Evolutionary conservation across 257 asterid species (phyloP), one percentile per base, ranked within the genome.

Genomic region (Echium plantagineum): DNA sequence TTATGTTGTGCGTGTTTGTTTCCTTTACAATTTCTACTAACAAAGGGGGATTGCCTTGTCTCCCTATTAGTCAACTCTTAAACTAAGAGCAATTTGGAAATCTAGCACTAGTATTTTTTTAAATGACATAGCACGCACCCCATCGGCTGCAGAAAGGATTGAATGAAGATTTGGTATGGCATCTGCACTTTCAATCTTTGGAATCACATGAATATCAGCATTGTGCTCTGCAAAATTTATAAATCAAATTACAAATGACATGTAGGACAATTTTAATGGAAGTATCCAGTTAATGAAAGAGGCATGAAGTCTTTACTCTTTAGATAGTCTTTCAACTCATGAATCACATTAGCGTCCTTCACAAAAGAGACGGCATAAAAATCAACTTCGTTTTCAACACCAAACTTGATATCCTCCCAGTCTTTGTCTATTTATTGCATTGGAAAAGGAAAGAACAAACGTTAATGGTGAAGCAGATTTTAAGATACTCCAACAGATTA

Each of bases 321-420:
- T 58, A 91, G 94, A 68, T 91, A 91, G 64, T 81, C 89, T 78
- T 91, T 85, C 80, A 91, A 79, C 66, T 88, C 94, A 71, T 76
- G 94, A 74, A 91, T 83, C 75, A 88, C 98, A 72, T 82, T 71
- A 49, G 95, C 97, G 81, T 89, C 94, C 81, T 91, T 91, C 53
- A 91, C 95, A 82, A 91, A 91, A 59, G 98, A 91, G 81, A 91
- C 98, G 61, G 97, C 98, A 71, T 91, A 91, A 80, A 82, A 91
- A 78, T 91, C 98, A 61, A 88, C 93, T 74, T 82, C 87, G 71
- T 89, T 91, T 69, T 91, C 94, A 73, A 91, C 98, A 24, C 98
- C 98, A 67, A 91, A 91, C 77, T 89, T 88, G 64, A 91, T 91
- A 75, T 91, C 98, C 62, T 88, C 98, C 98, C 98, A 91, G 74